Evolutionary conservation across 2,329 filamentous ascomycete species (phyloP), one percentile per base, ranked within the genome.

Genomic region (Cladophialophora psammophila): DNA sequence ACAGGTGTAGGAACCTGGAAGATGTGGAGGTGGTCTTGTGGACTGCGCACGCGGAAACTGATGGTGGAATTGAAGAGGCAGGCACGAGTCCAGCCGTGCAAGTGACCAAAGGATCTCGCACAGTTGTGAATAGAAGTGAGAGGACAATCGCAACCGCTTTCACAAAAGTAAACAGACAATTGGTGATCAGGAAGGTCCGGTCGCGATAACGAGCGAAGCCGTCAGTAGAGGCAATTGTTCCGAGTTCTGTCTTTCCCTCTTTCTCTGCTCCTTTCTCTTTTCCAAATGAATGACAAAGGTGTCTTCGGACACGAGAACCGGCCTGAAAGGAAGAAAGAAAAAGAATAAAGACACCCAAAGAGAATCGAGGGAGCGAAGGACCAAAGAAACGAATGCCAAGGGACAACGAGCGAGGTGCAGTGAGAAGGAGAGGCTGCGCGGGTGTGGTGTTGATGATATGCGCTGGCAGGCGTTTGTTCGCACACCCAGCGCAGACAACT

Each of bases 101-200:
- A 31, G 36, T 61, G 60, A 64, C 64, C 15, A 64, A 20, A n/a
- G 42, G 32, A 15, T 38, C 20, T 45, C 10, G 54, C 20, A 52
- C 20, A 53, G 50, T 61, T 45, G 54, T 59, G 60, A 65, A 50
- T 56, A 18, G 40, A 34, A 63, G 63, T 66, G 52, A 66, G 60
- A 54, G 12, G 57, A 61, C 15, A 20, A 54, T 50, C 63, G 60
- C 40, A 60, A 53, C 64, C 55, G 52, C 58, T 18, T 10, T 52
- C 32, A 38, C 20, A 53, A 18, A 31, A 18, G 50, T 13, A 54
- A 35, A 20, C 42, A 48, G 42, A 59, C 45, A 52, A 36, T 42
- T 20, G 34, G 53, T 36, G 45, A 26, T 32, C 5, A 31, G 26
- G 15, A 13, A 36, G 60, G 60, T 63, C 60, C 60, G 60, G 52